A percentile compares a stretch with the other conserved stretches of the same genome.
phyloP scores from a whole-genome alignment of 192 early-diverging fungal genomes.

The Thoreauomyces humboldtii region DNA sequence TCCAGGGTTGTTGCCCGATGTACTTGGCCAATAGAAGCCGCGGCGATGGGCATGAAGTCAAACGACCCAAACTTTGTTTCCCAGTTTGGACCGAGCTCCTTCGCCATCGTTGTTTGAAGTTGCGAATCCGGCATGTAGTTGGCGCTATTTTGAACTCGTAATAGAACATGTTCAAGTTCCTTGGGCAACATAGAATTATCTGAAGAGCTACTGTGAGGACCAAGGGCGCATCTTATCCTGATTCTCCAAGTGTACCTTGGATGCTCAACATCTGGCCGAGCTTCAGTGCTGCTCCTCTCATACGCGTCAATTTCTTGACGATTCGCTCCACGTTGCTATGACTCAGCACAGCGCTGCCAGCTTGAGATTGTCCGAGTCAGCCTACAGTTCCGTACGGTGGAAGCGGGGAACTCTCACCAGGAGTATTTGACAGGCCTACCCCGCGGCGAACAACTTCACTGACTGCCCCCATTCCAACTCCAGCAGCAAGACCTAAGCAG shows the following conservation, averaged over 20 bases:
- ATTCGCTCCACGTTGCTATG: conserved; percentile 85
- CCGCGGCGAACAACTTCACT: conserved; percentile 63
- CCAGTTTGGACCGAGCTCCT: conserved; percentile 76
- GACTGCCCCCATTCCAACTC: conserved; percentile 70
- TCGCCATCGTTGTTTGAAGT: conserved; percentile 68
- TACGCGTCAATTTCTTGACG: conserved; percentile 78
- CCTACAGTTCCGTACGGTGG: not conserved
- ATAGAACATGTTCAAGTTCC: conserved; percentile 76
- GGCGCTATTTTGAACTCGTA: conserved; percentile 88
- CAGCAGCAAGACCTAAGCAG: conserved; percentile 55
- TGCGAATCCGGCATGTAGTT: conserved; percentile 94
- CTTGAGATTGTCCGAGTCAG: not conserved
- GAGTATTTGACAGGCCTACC: conserved; percentile 57
- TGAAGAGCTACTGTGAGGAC: too few relatives aligned
- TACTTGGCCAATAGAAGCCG: conserved; percentile 59
- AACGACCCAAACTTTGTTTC: conserved; percentile 64
- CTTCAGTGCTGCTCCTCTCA: conserved; percentile 97
- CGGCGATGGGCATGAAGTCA: conserved; percentile 82
- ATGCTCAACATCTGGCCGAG: conserved; percentile 98
- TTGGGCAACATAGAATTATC: conserved; percentile 61
- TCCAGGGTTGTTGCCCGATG: conserved; percentile 46
- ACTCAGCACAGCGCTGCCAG: not conserved
- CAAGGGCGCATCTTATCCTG: too few relatives aligned
- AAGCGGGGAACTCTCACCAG: too few relatives aligned
- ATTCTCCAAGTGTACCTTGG: conserved; percentile 82